phyloP scores from a whole-genome alignment of 177 flowering plant species.

The Vitis hybrid region DNA sequence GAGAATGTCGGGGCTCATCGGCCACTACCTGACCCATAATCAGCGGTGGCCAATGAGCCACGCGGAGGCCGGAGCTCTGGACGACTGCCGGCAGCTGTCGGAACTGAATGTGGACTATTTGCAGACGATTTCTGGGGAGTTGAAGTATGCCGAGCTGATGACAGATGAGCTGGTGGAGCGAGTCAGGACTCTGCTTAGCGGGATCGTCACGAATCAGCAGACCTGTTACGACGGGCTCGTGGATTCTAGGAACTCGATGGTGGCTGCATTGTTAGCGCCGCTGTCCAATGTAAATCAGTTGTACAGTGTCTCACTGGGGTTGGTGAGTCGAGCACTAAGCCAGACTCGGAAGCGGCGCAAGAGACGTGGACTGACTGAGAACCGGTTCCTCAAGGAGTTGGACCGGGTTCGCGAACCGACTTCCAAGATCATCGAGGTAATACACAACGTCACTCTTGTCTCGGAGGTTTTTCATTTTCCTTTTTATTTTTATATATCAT shows the following conservation, averaged over 20 bases:
- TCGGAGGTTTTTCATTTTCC: too few species aligned
- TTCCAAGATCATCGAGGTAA: conserved; percentile 23
- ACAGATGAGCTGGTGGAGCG: conserved; percentile 24
- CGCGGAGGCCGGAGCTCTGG: conserved; percentile 23
- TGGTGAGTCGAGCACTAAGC: conserved; percentile 29
- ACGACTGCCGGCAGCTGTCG: conserved; percentile 35
- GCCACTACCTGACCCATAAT: conserved; percentile 12
- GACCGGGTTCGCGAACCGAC: conserved; percentile 7
- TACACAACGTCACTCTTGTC: too few species aligned
- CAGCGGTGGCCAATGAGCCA: background rate
- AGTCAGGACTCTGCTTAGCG: conserved; percentile 39
- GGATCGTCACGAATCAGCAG: conserved; percentile 49
- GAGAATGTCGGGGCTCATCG: conserved; percentile 18
- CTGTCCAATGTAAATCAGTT: conserved; percentile 24
- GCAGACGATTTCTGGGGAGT: conserved; percentile 20
- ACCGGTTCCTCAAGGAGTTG: background rate
- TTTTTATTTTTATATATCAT: too few species aligned
- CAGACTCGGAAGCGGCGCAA: conserved; percentile 15
- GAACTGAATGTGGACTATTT: conserved; percentile 34
- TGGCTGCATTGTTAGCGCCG: conserved; percentile 15
- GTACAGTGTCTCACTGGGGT: conserved; percentile 37
- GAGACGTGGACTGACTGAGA: background rate
- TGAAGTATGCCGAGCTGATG: conserved; percentile 18
- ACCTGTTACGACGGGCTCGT: conserved; percentile 52
- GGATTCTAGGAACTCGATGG: conserved; percentile 25